Percentiles rank a stretch among this genome's conserved stretches.
Evolutionary conservation across 208 protist species (phyloP).

Genomic region (Cochliopodium minus): DNA sequence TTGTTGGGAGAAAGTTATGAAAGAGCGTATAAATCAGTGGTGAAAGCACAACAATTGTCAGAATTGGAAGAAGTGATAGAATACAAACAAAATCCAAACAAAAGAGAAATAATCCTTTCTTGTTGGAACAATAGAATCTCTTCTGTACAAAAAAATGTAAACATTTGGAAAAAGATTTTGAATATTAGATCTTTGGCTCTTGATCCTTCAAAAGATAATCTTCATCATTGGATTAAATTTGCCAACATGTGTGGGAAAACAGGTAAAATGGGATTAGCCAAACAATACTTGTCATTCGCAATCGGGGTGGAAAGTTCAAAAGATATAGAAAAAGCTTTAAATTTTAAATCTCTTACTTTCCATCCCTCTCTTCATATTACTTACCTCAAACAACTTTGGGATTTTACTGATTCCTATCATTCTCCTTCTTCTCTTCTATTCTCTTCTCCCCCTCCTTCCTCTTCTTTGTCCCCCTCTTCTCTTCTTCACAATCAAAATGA

Average conservation of each 20-base stretch:
- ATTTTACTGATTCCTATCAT: too few species aligned
- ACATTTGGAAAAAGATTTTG: conserved; percentile 88
- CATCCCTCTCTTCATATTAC: too few species aligned
- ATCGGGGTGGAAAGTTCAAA: too few species aligned
- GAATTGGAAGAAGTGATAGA: conserved; percentile 93
- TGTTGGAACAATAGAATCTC: conserved; percentile 66
- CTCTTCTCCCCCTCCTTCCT: too few species aligned
- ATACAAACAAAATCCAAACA: conserved; percentile 60
- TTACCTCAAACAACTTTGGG: too few species aligned
- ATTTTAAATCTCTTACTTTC: too few species aligned
- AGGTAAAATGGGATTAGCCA: conserved; percentile 50
- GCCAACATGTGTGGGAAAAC: conserved; percentile 68
- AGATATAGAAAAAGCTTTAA: too few species aligned
- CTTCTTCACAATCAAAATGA: too few species aligned
- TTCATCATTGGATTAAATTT: conserved; percentile 91
- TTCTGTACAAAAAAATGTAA: conserved; percentile 63
- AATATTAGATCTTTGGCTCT: conserved; percentile 80
- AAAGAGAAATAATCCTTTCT: conserved; percentile 23
- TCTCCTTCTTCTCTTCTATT: too few species aligned
- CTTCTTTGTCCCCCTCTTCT: too few species aligned
- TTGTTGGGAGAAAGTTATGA: conserved; percentile 88
- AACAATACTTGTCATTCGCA: conserved; percentile 63
- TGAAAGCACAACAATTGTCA: conserved; percentile 88
- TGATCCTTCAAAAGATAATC: conserved; percentile 62
- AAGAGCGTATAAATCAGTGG: conserved; percentile 82